phyloP scores from a whole-genome alignment of 106 monocot genomes.

The Dioscorea alata region DNA sequence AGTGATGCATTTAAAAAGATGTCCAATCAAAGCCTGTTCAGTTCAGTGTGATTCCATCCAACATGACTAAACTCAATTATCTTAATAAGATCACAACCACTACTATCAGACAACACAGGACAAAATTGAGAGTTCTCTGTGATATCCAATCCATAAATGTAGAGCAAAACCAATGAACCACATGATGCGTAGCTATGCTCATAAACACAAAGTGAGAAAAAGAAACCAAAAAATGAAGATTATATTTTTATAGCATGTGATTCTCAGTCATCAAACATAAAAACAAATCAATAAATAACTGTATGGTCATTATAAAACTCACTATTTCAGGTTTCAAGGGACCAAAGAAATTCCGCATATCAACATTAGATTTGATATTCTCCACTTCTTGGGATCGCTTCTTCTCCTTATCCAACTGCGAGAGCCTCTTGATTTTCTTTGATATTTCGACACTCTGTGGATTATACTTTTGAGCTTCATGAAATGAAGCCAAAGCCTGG shows the following conservation, averaged over 20 bases:
- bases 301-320: conserved; percentile 14
- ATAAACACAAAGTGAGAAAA: too few species aligned
- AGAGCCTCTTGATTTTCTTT: conserved; percentile 77
- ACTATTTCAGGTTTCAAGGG: conserved; percentile 74
- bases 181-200: too few species aligned
- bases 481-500: conserved; percentile 72
- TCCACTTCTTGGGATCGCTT: conserved; percentile 54
- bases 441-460: conserved; percentile 72
- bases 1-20: too few species aligned
- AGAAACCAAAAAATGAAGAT: background rate
- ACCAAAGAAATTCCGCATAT: conserved; percentile 57
- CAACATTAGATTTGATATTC: conserved; percentile 58
- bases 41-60: too few species aligned
- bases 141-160: too few species aligned
- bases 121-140: too few species aligned
- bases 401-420: conserved; percentile 61
- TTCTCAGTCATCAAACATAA: background rate
- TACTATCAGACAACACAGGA: too few species aligned
- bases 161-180: too few species aligned
- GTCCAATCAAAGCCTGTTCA: too few species aligned
- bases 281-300: background rate
- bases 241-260: background rate
- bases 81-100: too few species aligned
- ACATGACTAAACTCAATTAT: too few species aligned
- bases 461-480: conserved; percentile 73